These are phyloP conservation scores for Taphrina pruni DNA, from an alignment of 1,139 yeast genomes.

Conservation along the genomic window DNA sequence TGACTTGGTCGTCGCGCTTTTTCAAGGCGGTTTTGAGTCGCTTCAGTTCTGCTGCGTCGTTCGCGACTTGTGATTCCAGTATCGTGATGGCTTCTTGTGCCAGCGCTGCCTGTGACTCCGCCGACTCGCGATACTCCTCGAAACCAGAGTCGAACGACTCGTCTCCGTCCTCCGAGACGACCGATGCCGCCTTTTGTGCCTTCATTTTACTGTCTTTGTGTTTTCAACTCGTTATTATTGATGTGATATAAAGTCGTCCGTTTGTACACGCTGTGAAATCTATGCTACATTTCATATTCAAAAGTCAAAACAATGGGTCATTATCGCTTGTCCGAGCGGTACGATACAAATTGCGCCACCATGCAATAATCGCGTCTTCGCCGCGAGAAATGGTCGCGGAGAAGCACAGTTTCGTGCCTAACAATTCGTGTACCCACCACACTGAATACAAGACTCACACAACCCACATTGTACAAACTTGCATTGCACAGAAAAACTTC, in stretches of 20 bases:
- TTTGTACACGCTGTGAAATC: background rate
- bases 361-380: conserved; percentile 16
- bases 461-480: too few species aligned
- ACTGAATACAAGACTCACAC: too few species aligned
- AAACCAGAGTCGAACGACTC: conserved; percentile 24
- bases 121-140: conserved; percentile 35
- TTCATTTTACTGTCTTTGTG: conserved; percentile 1
- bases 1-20: conserved; percentile 29
- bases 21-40: conserved; percentile 18
- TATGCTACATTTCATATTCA: background rate
- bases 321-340: background rate
- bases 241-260: too few species aligned
- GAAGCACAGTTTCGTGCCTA: too few species aligned
- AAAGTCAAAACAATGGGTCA: conserved; percentile 11
- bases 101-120: conserved; percentile 26
- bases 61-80: conserved; percentile 30
- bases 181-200: conserved; percentile 22
- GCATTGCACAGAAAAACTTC: too few species aligned
- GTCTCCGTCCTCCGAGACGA: conserved; percentile 15
- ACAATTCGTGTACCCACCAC: too few species aligned
- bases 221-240: background rate
- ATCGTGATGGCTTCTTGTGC: conserved; percentile 25
- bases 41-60: conserved; percentile 20
- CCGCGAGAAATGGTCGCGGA: background rate
- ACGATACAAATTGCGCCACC: conserved; percentile 3